Percentiles rank a stretch among this genome's conserved stretches.
These are phyloP conservation scores for Fulvia fulva DNA, from an alignment of 2,329 filamentous ascomycete genomes.

Conservation along the genomic window DNA sequence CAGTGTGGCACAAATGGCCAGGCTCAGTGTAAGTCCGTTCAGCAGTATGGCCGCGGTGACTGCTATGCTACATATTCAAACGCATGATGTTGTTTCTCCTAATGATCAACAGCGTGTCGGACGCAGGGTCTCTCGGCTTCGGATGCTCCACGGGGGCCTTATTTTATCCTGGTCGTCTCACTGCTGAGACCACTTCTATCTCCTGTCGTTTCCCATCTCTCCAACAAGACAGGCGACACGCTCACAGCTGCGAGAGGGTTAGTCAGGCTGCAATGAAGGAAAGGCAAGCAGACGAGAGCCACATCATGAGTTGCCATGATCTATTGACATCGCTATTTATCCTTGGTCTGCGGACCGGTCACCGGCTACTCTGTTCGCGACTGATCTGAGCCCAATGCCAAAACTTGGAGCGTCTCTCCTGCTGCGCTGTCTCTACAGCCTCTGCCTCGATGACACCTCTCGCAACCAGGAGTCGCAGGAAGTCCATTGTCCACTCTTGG, in stretches of 20 bases:
- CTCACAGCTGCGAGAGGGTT: too few relatives aligned
- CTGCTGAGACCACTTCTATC: neutral
- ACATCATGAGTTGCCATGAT: too few relatives aligned
- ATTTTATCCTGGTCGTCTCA: neutral
- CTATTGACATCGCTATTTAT: too few relatives aligned
- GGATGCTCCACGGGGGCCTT: neutral
- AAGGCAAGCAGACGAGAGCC: too few relatives aligned
- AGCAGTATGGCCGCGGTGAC: neutral
- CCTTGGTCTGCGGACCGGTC: too few relatives aligned
- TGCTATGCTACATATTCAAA: neutral
- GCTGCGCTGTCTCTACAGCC: constrained; percentile 4
- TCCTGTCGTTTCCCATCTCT: too few relatives aligned
- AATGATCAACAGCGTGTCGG: neutral
- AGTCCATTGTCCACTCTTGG: constrained; percentile 12
- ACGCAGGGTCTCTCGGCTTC: neutral
- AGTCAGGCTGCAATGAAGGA: too few relatives aligned
- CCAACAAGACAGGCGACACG: too few relatives aligned
- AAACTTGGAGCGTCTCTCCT: constrained; percentile 44
- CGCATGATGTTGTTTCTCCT: neutral
- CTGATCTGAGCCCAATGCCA: constrained; percentile 42
- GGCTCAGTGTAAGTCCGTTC: neutral
- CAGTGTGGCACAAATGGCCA: neutral
- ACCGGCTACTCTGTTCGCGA: neutral
- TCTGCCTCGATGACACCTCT: neutral
- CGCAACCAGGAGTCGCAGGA: constrained; percentile 1